phyloP scores from a whole-genome alignment of 2,329 filamentous ascomycete genomes.

The Verticillium isaacii region DNA sequence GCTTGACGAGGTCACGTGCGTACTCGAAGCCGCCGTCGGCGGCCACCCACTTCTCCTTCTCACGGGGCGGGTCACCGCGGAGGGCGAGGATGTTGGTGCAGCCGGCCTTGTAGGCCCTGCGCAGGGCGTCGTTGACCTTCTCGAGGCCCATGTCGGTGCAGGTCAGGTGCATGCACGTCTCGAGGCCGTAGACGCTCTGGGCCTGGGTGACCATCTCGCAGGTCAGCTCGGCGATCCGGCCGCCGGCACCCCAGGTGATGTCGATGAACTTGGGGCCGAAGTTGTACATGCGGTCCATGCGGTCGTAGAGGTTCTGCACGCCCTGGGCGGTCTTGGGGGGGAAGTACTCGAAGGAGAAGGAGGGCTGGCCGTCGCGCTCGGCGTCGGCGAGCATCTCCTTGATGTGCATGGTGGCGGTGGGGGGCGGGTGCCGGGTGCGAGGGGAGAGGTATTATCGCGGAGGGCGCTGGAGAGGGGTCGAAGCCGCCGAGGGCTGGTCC shows the following conservation, averaged over 20 bases:
- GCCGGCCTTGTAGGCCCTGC: conserved; percentile 85
- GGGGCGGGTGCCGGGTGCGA: not conserved
- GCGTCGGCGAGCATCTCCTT: conserved; percentile 83
- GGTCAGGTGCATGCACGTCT: conserved; percentile 98
- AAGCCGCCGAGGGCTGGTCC: not conserved
- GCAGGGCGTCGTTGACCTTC: conserved; percentile 84
- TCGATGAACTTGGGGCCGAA: conserved; percentile 95
- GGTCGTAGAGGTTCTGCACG: conserved; percentile 98
- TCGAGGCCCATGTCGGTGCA: conserved; percentile 96
- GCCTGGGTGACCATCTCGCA: conserved; percentile 97
- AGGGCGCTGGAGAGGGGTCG: not conserved
- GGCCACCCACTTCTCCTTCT: conserved; percentile 90
- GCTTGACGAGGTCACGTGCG: conserved; percentile 82
- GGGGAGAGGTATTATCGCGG: not conserved
- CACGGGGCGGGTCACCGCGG: conserved; percentile 86
- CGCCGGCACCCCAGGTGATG: conserved; percentile 96
- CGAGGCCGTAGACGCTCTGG: conserved; percentile 89
- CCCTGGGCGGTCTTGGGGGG: conserved; percentile 95
- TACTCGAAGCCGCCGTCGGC: conserved; percentile 85
- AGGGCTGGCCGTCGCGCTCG: conserved; percentile 72
- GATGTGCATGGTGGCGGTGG: conserved; percentile 75
- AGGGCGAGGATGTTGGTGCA: conserved; percentile 97
- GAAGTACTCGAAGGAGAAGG: conserved; percentile 99
- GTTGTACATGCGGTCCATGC: conserved; percentile 98
- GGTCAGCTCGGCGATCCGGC: conserved; percentile 83